Conservation (phyloP, 768 basidiomycete species). For the Peribolospora baueri region DNA sequence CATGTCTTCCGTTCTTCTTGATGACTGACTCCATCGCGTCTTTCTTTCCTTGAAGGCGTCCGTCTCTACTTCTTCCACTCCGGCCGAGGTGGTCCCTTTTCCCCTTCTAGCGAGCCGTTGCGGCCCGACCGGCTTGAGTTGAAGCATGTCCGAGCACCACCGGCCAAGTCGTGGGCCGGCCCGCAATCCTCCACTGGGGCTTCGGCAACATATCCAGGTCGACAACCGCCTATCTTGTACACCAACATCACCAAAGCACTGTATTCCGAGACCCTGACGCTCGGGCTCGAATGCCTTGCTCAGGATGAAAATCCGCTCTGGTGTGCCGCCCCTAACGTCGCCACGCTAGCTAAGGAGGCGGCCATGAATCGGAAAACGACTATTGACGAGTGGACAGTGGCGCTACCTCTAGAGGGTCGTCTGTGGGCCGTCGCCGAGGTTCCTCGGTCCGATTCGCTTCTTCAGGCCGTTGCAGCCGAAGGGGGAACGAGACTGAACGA, state of each 20-base stretch:
- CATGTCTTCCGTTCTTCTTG: constrained; percentile 1
- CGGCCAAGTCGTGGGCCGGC: constrained; percentile 25
- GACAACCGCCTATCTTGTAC: not conserved
- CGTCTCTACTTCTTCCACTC: constrained; percentile 49
- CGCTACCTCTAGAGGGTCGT: constrained; percentile 53
- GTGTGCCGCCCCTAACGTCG: too few species aligned
- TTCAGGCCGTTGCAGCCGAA: constrained; percentile 27
- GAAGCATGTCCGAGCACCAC: constrained; percentile 54
- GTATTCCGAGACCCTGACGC: too few species aligned
- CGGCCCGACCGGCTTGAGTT: constrained; percentile 32
- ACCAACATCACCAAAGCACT: not conserved
- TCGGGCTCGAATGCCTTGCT: too few species aligned
- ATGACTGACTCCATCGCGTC: not conserved
- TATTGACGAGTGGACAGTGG: constrained; percentile 48
- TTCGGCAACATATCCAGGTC: constrained; percentile 23
- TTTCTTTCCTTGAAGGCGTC: constrained; percentile 25
- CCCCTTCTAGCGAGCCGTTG: constrained; percentile 8
- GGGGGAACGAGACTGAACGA: constrained; percentile 32
- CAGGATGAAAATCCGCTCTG: too few species aligned
- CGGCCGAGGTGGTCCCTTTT: constrained; percentile 10
- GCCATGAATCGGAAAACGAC: too few species aligned
- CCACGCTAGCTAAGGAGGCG: too few species aligned
- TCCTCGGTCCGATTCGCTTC: constrained; percentile 18
- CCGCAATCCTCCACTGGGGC: constrained; percentile 42
- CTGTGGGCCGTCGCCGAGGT: constrained; percentile 54